A percentile compares a stretch with the other conserved stretches of the same genome.
phyloP scores from a whole-genome alignment of 805 yeast species.

The Myxozyma neglecta region DNA sequence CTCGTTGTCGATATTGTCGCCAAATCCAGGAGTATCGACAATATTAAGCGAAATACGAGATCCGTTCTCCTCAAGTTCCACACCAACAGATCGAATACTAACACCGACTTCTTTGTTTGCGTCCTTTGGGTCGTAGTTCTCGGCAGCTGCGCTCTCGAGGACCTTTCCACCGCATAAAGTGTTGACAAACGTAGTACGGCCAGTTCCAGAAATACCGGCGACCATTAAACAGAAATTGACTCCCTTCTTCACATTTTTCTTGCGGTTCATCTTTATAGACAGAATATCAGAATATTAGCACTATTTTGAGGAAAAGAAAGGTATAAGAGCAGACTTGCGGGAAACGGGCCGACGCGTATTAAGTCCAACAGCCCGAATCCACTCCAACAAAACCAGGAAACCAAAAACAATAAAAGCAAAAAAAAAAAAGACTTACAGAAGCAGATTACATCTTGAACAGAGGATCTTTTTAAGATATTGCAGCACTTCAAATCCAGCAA shows the following conservation, averaged over 20 bases:
- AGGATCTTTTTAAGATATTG: not conserved
- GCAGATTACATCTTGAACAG: too few species aligned
- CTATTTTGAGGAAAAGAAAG: too few species aligned
- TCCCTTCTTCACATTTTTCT: conserved; percentile 63
- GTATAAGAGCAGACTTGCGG: too few species aligned
- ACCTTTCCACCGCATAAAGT: conserved; percentile 59
- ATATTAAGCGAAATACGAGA: conserved; percentile 55
- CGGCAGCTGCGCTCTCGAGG: conserved; percentile 34
- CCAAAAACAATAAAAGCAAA: not conserved
- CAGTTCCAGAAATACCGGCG: conserved; percentile 71
- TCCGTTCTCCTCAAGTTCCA: conserved; percentile 55
- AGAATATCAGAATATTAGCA: not conserved
- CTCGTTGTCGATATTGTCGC: conserved; percentile 70
- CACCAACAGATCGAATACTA: conserved; percentile 50
- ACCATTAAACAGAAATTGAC: conserved; percentile 66
- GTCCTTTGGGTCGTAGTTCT: conserved; percentile 35
- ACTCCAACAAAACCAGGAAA: too few species aligned
- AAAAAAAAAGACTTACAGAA: too few species aligned
- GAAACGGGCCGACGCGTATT: not conserved
- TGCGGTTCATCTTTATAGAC: conserved; percentile 46
- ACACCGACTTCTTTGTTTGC: conserved; percentile 44
- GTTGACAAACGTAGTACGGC: conserved; percentile 72
- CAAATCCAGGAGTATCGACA: conserved; percentile 75
- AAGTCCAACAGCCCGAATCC: too few species aligned
- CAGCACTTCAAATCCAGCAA: too few species aligned